Base-by-base conservation (phyloP, 169 alveolate species). In the Amoebophrya sp. region DNA sequence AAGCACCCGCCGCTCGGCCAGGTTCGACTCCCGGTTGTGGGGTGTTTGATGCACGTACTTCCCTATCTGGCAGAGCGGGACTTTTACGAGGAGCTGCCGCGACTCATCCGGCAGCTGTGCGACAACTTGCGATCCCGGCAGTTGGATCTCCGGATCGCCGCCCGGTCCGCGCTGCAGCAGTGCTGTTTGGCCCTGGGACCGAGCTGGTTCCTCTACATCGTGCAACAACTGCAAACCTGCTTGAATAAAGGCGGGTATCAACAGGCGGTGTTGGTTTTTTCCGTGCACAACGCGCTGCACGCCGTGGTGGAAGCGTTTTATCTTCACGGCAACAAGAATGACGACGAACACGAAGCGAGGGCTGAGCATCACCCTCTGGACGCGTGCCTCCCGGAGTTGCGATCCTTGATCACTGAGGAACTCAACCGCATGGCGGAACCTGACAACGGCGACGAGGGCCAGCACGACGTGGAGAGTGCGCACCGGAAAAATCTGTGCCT, bases 71-170 rank as follows among this genome's bases (percentile, higher is more conserved):
- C 1, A 1, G 83, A 66, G 83, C 83, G 83, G 32, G 35, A n/a
- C 18, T 66, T 66, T 25, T 66, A 66, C 83, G 83, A 66, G 83
- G 83, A 66, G 83, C 35, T 66, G 83, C 83, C 83, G 35, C 29
- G 35, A 25, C 83, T 66, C 39, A 7, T n/a, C 29, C 83, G 83
- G 35, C 39, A 66, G 35, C 83, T 66, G 32, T 66, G 83, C 35
- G 83, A 66, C 35, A 25, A 25, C 10, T 25, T 66, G 7, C 83
- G 83, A 0, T 7, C 83, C 29, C 83, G 83, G 10, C 83, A 66
- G 32, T 25, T 66, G 35, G 83, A 66, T 18, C 32, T 66, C 7
- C 83, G 83, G 35, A 25, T 7, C 29, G 83, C 83, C 29, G 83
- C 83, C 10, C 1, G 83, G 83, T 7, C 1, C 2, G 83, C 83